Evolutionary conservation across 2,329 filamentous ascomycete genomes (phyloP).

Genomic region (Monosporascus cannonballus): DNA sequence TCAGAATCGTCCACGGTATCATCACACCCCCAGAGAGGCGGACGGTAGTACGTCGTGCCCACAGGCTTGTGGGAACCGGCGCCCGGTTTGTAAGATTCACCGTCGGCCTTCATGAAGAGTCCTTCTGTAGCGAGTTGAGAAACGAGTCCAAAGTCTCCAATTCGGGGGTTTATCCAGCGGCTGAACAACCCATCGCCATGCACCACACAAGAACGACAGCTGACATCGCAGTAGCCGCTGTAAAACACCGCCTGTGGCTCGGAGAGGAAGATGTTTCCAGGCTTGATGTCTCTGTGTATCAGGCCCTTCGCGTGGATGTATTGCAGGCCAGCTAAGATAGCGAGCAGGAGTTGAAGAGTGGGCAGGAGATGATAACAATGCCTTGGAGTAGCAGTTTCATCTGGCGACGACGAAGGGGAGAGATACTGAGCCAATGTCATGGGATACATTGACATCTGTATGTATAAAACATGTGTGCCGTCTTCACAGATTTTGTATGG

Average conservation of each 20-base stretch:
- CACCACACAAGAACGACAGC: slow-evolving; percentile 14
- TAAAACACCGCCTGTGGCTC: slow-evolving; percentile 27
- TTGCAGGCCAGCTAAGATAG: slow-evolving; percentile 54
- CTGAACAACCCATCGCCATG: neutral
- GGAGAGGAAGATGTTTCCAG: slow-evolving; percentile 60
- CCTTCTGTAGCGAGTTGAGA: slow-evolving; percentile 38
- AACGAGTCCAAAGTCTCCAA: slow-evolving; percentile 63
- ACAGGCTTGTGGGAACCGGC: slow-evolving; percentile 35
- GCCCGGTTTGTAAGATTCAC: neutral
- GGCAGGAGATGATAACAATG: slow-evolving; percentile 60
- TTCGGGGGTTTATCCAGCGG: slow-evolving; percentile 49
- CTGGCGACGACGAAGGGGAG: slow-evolving; percentile 29
- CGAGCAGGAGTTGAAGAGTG: slow-evolving; percentile 49
- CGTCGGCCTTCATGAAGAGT: slow-evolving; percentile 9
- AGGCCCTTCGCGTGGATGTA: slow-evolving; percentile 57
- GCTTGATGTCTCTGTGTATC: slow-evolving; percentile 61
- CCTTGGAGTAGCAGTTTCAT: slow-evolving; percentile 2
- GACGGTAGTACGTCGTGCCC: slow-evolving; percentile 59
- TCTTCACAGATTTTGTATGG: slow-evolving; percentile 16
- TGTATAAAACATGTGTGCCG: slow-evolving; percentile 46
- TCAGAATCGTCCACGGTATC: neutral
- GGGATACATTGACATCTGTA: slow-evolving; percentile 65
- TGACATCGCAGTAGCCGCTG: slow-evolving; percentile 21
- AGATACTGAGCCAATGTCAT: slow-evolving; percentile 55
- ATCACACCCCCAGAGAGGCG: slow-evolving; percentile 27